Evolutionary conservation across 2,329 filamentous ascomycete genomes (phyloP), one percentile per base, ranked within the genome.

Genomic region (Zymoseptoria tritici): DNA sequence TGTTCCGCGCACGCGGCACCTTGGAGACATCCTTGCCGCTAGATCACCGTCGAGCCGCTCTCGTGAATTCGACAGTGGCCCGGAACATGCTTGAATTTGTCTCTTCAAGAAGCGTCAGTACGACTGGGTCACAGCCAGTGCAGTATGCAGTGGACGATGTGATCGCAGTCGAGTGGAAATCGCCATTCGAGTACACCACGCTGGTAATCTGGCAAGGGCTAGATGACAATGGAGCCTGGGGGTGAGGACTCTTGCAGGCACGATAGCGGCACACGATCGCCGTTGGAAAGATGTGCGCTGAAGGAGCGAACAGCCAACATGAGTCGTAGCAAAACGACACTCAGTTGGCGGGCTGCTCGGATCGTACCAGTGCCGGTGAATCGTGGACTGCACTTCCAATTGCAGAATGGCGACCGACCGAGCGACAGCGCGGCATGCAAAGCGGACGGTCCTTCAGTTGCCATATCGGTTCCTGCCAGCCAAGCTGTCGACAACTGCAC

Each of bases 371-470:
- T 50, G 36, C 29, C 55, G 19, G 55, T 61, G 22, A 49, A 36
- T 8, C 20, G 31, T 5, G 21, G 56, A 8, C 59, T 62, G n/a
- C 59, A 59, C 42, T 64, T 66, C 21, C 60, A 60, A 21, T 57
- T 66, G 29, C 62, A 64, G 24, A 66, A 66, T 49, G 57, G 60
- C 42, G 60, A 66, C 29, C 46, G 55, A 52, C 62, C 61, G 11
- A 61, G 61, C 64, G n/a, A n/a, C n/a, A n/a, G n/a, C n/a, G n/a
- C n/a, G n/a, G n/a, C n/a, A n/a, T n/a, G 52, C 49, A 7, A 52
- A n/a, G 57, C 55, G 21, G 54, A 55, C 20, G 64, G 58, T 26
- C 36, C 56, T 1, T 29, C 49, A 8, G 57, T 64, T 21, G 51
- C 49, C 36, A 59, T 62, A 5, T 42, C 56, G 19, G 31, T 56